Base-by-base conservation (phyloP, 306 rosid genomes). In the Alnus glutinosa region DNA sequence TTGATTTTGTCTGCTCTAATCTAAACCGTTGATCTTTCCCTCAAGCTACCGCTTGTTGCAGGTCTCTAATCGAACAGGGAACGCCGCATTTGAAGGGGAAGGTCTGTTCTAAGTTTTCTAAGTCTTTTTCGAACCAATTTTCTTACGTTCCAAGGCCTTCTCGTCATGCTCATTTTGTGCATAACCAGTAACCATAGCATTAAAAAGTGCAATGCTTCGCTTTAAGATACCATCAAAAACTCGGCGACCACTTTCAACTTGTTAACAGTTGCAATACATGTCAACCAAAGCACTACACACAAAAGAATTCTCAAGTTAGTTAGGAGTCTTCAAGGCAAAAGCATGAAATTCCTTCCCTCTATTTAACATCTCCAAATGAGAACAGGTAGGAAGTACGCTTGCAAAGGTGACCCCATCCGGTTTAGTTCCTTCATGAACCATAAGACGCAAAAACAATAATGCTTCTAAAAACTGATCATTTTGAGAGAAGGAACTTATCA, bases 211-310 rank as follows among this genome's bases (percentile, higher is more conserved):
- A 79, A 84, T 74, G 1, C 80, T 85, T 76, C 79, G 69, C 64
- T 82, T 86, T 80, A 34, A 59, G 23, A 86, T 71, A 10, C 87
- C 79, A 37, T 93, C 70, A 55, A 93, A 93, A 79, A 93, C 91
- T 61, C 57, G 67, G 15, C 89, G 78, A 80, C 94, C 98, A 74
- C 76, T 87, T 42, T 77, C 81, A 61, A 88, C 85, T 77, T 76
- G 79, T 78, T 73, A 81, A 80, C 94, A 93, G 73, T 93, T 93
- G 77, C 97, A 89, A 76, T 93, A 93, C 98, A 93, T 91, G 86
- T 93, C 97, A 86, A 88, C 89, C 80, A 93, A 86, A 70, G 97
- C 98, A 77, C 91, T 88, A 2, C 90, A 89, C 83, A 91, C 92
- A 77, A 86, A 91, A 11, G 92, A 87, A 77, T 93, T 93, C 68